Evolutionary conservation across 2,329 filamentous ascomycete genomes (phyloP), one percentile per base, ranked within the genome.

Genomic region (Immersiporthe knoxdaviesiana): DNA sequence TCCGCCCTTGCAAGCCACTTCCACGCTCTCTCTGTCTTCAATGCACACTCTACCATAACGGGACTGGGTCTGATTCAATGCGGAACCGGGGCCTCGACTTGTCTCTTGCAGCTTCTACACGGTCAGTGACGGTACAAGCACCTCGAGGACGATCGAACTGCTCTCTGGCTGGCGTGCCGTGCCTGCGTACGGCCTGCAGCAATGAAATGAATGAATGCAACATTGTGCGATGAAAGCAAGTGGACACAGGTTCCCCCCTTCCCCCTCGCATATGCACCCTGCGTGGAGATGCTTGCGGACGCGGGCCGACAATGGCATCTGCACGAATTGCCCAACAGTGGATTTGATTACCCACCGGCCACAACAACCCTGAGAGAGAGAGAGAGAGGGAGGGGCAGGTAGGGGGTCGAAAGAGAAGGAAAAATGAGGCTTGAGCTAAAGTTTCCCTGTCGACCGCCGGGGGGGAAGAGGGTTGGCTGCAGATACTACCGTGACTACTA

Each of bases 271-370:
- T 69, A 71, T 71, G 67, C 67, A 71, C 54, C 64, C 62, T 52
- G 59, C 47, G 65, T 50, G 64, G 67, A 66, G 63, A 67, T 63
- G 63, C 60, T 21, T 61, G 54, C 67, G 70, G 70, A 69, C 66
- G 64, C 70, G 70, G 67, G 68, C 70, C 70, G 70, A 69, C 64
- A 37, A 52, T 69, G 66, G 65, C 67, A 71, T 63, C 67, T 71
- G 70, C 70, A 71, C 66, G 56, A 62, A 62, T 58, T 67, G 68
- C 61, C 69, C 67, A 71, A 67, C 67, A 41, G 60, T 65, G 67
- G 69, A 62, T 62, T 67, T 8, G 30, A 59, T 21, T n/a, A 52
- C 54, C 47, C 27, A 54, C 56, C 47, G 56, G 61, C 39, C 60
- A 56, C 44, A 63, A 27, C 35, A 18, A 18, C 16, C 21, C 11